Conservation (phyloP, 2,329 filamentous ascomycete genomes). For the Chaetomium sp. region DNA sequence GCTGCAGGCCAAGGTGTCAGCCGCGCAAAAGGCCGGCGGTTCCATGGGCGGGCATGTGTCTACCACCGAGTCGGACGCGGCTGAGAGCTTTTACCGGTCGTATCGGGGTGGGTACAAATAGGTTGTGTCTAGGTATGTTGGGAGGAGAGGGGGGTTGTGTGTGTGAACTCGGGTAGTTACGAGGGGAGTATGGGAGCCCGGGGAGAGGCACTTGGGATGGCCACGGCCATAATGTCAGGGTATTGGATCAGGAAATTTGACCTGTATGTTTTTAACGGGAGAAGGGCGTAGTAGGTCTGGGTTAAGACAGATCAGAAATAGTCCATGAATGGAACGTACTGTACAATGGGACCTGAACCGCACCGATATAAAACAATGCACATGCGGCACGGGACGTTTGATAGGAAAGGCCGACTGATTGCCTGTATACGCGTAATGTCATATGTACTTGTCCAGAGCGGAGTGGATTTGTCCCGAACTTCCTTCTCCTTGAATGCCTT, state of each 20-base stretch:
- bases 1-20: constrained; percentile 73
- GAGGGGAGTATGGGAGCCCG: not conserved
- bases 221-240: constrained; percentile 3
- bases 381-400: not conserved
- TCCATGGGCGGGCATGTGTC: constrained; percentile 51
- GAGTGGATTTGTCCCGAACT: no score
- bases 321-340: no score
- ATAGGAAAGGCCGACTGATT: not conserved
- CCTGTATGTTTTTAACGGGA: constrained; percentile 5
- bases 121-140: no score
- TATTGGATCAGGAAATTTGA: constrained; percentile 12
- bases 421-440: not conserved
- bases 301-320: not conserved
- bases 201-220: not conserved
- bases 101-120: constrained; percentile 63
- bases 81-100: constrained; percentile 86
- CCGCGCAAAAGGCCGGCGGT: constrained; percentile 73
- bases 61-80: constrained; percentile 60
- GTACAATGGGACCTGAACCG: no score
- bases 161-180: not conserved
- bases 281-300: not conserved
- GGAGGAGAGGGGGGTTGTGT: no score
- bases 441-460: constrained; percentile 17
- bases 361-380: no score
- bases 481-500: no score